Conservation (phyloP, 805 yeast genomes). For the Candida oleophila region DNA sequence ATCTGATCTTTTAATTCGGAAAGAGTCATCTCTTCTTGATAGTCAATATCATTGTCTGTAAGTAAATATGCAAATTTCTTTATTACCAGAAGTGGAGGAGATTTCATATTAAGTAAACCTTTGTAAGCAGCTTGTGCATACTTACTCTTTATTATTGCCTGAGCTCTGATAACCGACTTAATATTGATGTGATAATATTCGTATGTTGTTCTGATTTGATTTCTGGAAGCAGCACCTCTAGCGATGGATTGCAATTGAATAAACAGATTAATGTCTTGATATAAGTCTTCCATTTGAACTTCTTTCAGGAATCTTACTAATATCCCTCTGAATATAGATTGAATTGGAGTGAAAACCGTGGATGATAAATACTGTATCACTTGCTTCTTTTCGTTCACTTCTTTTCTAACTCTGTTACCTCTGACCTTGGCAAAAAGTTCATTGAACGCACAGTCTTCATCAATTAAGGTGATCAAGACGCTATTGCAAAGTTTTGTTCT, state of each 20-base stretch:
- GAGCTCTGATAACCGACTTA: slow-evolving; percentile 66
- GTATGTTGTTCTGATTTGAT: slow-evolving; percentile 16
- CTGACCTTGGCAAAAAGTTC: slow-evolving; percentile 42
- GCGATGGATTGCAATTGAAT: slow-evolving; percentile 52
- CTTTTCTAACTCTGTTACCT: slow-evolving; percentile 39
- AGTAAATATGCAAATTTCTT: slow-evolving; percentile 73
- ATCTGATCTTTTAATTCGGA: slow-evolving; percentile 68
- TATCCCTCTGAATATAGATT: slow-evolving; percentile 64
- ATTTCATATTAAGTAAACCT: slow-evolving; percentile 62
- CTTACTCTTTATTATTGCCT: slow-evolving; percentile 67
- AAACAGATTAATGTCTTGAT: slow-evolving; percentile 40
- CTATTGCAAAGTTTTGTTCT: slow-evolving; percentile 43
- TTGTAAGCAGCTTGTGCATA: slow-evolving; percentile 72
- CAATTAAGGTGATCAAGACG: slow-evolving; percentile 40
- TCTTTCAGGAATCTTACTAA: slow-evolving; percentile 58
- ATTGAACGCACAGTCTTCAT: slow-evolving; percentile 37
- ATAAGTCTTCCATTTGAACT: slow-evolving; percentile 51
- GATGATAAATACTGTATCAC: slow-evolving; percentile 9
- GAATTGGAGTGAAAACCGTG: slow-evolving; percentile 35
- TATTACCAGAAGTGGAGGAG: slow-evolving; percentile 78
- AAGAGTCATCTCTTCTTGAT: slow-evolving; percentile 69
- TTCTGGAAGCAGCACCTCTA: slow-evolving; percentile 38
- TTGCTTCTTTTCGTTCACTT: slow-evolving; percentile 16
- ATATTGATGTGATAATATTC: slow-evolving; percentile 55
- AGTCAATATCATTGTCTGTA: slow-evolving; percentile 70